Base-by-base conservation (phyloP, 495 filamentous ascomycete species). In the Hyaloscypha variabilis region DNA sequence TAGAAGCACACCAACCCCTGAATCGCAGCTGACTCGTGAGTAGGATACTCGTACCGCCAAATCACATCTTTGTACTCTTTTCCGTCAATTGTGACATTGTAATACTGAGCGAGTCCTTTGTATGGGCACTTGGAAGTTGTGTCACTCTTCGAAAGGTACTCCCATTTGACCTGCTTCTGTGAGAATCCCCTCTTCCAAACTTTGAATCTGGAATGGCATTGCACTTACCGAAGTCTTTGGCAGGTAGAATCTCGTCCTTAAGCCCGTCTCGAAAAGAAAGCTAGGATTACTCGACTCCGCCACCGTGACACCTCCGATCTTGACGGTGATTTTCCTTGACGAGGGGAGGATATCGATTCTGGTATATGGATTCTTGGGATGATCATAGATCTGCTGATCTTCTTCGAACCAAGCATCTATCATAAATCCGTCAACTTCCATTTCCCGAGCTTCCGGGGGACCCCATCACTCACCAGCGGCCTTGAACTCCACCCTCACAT, bases 281-380 rank as follows among this genome's bases (percentile, higher is more conserved):
- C 77, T 64, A 39, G 72, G 60, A 50, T 70, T 60, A 0, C 66
- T 58, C 8, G 76, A 77, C 50, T 77, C 66, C 1, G 87, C 86
- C 10, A 87, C 67, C 0, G 75, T 69, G 8, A 73, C 68, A 13
- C 81, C 84, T 51, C 78, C 77, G 8, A 88, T 62, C 29, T 75
- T 74, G 64, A 87, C 73, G 14, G 75, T 75, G 60, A 89, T 75
- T 31, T 73, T 71, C 2, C 86, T 78, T 0, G 72, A 72, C 0
- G 83, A 86, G 13, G 75, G 71, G 14, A 87, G 66, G 64, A 81
- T 79, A 51, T 88, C 85, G 63, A 89, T 77, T n/a, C 87, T 80
- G 62, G 85, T 86, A 69, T 82, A 84, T 0, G 85, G 86, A 68
- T 88, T 84, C 64, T 87, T 88, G 8, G 87, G 82, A 67, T 89